A percentile compares a stretch with the other conserved stretches of the same genome.
Conservation (phyloP, 345 rosid species). For the Acer yangbiense region DNA sequence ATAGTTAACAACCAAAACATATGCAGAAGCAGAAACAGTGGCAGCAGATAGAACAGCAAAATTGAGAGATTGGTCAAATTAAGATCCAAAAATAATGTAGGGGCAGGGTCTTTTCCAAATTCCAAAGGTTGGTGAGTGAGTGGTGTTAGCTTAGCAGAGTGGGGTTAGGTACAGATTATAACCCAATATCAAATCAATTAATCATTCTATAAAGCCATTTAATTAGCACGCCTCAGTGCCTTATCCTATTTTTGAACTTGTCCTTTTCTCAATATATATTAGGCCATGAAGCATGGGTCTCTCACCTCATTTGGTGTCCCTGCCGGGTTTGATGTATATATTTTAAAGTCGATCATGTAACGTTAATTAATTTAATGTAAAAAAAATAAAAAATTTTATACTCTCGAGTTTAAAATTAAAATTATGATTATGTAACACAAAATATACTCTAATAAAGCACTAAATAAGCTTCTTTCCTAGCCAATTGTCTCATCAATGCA, state of each 20-base stretch:
- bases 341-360: too few species aligned
- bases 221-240: neutral
- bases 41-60: neutral
- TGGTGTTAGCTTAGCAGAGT: neutral
- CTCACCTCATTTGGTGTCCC: too few species aligned
- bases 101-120: neutral
- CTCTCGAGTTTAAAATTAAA: too few species aligned
- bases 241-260: too few species aligned
- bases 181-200: neutral
- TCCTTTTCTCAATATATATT: too few species aligned
- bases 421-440: too few species aligned
- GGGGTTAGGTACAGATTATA: conserved; percentile 17
- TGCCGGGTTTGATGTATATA: too few species aligned
- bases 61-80: neutral
- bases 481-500: neutral
- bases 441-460: too few species aligned
- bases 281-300: too few species aligned
- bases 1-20: neutral
- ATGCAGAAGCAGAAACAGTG: neutral
- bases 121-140: neutral
- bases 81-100: neutral
- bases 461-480: neutral
- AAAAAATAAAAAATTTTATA: too few species aligned
- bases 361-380: too few species aligned
- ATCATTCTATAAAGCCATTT: neutral